Evolutionary conservation across 1,284 basidiomycete species (phyloP), one percentile per base, ranked within the genome.

Genomic region (Ustilago sp.): DNA sequence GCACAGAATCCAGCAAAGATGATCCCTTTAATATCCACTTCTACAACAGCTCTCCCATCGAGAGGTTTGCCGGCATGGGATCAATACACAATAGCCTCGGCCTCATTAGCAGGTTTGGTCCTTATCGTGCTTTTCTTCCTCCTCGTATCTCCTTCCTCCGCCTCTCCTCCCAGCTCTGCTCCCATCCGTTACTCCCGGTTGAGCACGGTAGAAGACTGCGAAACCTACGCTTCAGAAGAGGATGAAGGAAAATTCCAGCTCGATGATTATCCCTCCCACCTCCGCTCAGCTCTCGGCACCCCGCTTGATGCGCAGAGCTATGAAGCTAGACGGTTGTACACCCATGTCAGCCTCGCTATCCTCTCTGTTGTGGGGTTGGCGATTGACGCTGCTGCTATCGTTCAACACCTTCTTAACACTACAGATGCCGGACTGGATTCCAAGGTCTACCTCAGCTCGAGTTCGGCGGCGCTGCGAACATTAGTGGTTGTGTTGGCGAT

Each of bases 311-410:
- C 59, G 2, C 15, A 55, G 9, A 28, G 17, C 1, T 74, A 55
- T 58, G 62, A 65, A 32, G 28, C 59, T 6, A n/a, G 13, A 9
- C 39, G 59, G 17, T 28, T 74, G 32, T 28, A 9, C 3, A 28
- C 68, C n/a, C 65, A 74, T 50, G 51, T 74, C 31, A 11, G 34
- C 19, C 39, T 74, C 17, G 62, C 66, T 35, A 28, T 74, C 8
- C 51, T 65, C 2, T 28, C 62, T 35, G 71, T 74, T 15, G 38
- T 68, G 9, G 71, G 71, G 4, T 45, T 74, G 15, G 71, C 71
- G 0, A 34, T 68, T n/a, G 66, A 74, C 13, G 66, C 63, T 0
- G 45, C 71, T 4, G 47, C 62, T 1, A 62, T 68, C 15, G 71
- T 74, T 3, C 50, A 61, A 32, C n/a, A 12, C 4, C 13, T 74